Base-by-base conservation (phyloP, 257 asterid genomes). In the Linaria vulgaris region DNA sequence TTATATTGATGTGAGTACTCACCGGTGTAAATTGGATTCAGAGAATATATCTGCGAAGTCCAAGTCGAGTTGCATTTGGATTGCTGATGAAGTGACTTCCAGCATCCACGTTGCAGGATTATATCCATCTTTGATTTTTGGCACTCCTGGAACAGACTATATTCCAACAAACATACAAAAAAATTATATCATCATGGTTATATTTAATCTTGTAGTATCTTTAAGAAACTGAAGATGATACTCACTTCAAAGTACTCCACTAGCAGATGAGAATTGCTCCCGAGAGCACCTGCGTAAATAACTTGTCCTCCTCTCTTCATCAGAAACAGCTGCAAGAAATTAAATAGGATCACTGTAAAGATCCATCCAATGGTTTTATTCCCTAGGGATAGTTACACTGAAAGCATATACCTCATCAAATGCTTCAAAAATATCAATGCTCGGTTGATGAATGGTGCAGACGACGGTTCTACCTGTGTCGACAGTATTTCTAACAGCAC, bases 91-190 rank as follows among this genome's bases (percentile, higher is more conserved):
- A 49, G 79, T 84, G 71, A 91, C 65, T 1, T 91, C 98, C 59
- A 91, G 69, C 98, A 91, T 88, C 95, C 96, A 91, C 1, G 95
- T 88, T 39, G 95, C 96, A 41, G 98, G 98, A 70, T 91, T 91
- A 24, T 37, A 55, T 54, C 90, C 98, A 67, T 85, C 94, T 75
- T 78, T 80, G 76, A 85, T 82, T 71, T 69, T 61, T 15, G 95
- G 84, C 67, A 88, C 87, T 41, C 96, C 97, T 0, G 83, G 86
- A 25, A 91, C 67, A 41, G 94, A 74, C 97, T 91, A 49, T 6
- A 30, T 47, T n/a, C n/a, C n/a, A n/a, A n/a, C n/a, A n/a, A n/a
- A n/a, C n/a, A n/a, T n/a, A n/a, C n/a, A n/a, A n/a, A n/a, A n/a
- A n/a, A n/a, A n/a, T n/a, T n/a, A n/a, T n/a, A n/a, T n/a, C n/a